Base-by-base conservation (phyloP, 441 rosid genomes). In the Brassica hybrid region DNA sequence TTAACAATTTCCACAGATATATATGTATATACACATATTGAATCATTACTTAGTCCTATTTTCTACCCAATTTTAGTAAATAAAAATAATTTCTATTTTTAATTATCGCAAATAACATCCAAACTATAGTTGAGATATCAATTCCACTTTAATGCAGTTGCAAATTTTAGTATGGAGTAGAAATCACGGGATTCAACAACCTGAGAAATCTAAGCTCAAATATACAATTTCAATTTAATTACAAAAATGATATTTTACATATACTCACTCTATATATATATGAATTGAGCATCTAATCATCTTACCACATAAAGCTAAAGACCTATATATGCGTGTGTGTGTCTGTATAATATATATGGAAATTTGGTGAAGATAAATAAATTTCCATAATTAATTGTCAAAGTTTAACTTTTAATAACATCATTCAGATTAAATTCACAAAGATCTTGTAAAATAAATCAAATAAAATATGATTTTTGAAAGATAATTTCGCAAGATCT, bases 141-240 rank as follows among this genome's bases (percentile, higher is more conserved):
- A 45, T 72, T 77, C 73, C 3, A 65, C 67, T 21, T 57, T 65
- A 57, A 65, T 77, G 67, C 68, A 19, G 17, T 45, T 71, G 60
- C 41, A 65, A 43, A 21, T 30, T 65, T 66, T 66, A 12, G 81
- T 65, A 30, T n/a, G 56, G 21, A 18, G 43, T 71, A 56, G 61
- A 30, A 65, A 77, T 77, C 30, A 66, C 38, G 76, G 41, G 36
- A 59, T 65, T 30, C 62, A 77, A 71, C 25, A 77, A 30, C 76
- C 48, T 45, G 38, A 18, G n/a, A 17, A 65, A 27, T n/a, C 71
- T 32, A 27, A 36, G 6, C 48, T 71, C n/a, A 56, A 7, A 9
- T 27, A 8, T 10, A 71, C 16, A 3, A 63, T 64, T 36, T 32
- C 36, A 41, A 17, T 63, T 38, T 54, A 23, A 17, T 23, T 23